Base-by-base conservation (phyloP, 140 eudicot genomes). In the Stevia rebaudiana region DNA sequence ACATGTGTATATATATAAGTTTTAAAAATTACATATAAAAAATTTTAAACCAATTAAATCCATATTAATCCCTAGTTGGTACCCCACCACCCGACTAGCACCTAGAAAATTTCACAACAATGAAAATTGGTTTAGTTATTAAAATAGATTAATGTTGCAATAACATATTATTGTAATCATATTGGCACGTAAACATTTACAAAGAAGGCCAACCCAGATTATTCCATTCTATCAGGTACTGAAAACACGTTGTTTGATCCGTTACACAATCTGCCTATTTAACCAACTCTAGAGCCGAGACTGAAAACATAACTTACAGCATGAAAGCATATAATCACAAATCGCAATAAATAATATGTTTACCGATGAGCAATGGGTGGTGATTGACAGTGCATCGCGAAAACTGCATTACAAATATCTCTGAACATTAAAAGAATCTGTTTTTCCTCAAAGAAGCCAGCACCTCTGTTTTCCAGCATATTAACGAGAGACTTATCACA, bases 281-380 rank as follows among this genome's bases (percentile, higher is more conserved):
- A n/a, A 15, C 51, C 51, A 44, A 21, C 51, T 44, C 80, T 80
- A 61, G 89, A 36, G 41, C 96, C 59, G 78, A 61, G 79, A 90
- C 97, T 74, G 79, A 79, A 54, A 36, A 36, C 41, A 36, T 36
- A 36, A 36, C 41, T 36, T 36, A 36, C 8, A 36, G 41, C 11
- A 94, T 84, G 79, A 90, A 90, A 49, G 6, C n/a, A 49, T 49
- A 49, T 16, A 3, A 57, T 11, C 24, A 57, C 8, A 15, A 16
- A 21, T 19, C 52, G 18, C 16, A 10, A 62, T 15, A 37, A 0
- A 1, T 31, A 39, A 18, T 30, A 17, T 63, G 40, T 68, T 61
- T 81, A 94, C 99, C 99, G 74, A 74, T 94, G 99, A 70, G 99
- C 99, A 83, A 94, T 81, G 40, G 98, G 96, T 19, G 98, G 98